Percentiles rank a stretch among this genome's conserved stretches.
Conservation (phyloP, 2,329 filamentous ascomycete species). For the Aspergillus alliaceus region DNA sequence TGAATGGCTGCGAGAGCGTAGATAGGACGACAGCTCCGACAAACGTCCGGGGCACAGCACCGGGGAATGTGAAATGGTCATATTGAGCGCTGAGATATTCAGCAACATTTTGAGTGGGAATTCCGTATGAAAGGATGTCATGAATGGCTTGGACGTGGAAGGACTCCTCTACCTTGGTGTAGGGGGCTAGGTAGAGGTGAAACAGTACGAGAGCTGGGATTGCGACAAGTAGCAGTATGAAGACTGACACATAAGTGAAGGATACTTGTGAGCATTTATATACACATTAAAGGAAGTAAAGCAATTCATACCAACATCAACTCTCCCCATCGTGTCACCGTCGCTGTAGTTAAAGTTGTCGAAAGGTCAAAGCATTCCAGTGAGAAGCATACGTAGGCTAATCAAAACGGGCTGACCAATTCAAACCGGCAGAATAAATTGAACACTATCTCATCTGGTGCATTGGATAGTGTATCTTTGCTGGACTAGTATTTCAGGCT, state of each 20-base stretch:
- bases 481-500: no score
- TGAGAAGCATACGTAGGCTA: no score
- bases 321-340: conserved; percentile 24
- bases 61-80: conserved; percentile 88
- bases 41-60: conserved; percentile 88
- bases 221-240: conserved; percentile 43
- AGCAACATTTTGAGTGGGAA: conserved; percentile 59
- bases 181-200: conserved; percentile 74
- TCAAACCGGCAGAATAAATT: no score
- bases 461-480: no score
- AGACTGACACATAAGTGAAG: no score
- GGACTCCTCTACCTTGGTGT: conserved; percentile 97
- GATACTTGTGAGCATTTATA: no score
- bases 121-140: conserved; percentile 80
- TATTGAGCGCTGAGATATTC: conserved; percentile 64
- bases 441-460: no score
- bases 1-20: conserved; percentile 66
- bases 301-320: conserved; percentile 19
- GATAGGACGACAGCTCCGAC: conserved; percentile 77
- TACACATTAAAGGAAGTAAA: not conserved
- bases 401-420: no score
- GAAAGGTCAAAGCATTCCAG: not conserved
- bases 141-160: conserved; percentile 96
- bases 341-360: not conserved
- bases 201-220: conserved; percentile 64